Evolutionary conservation across 2,329 filamentous ascomycete genomes (phyloP).

Genomic region (Trichothecium sympodiale): DNA sequence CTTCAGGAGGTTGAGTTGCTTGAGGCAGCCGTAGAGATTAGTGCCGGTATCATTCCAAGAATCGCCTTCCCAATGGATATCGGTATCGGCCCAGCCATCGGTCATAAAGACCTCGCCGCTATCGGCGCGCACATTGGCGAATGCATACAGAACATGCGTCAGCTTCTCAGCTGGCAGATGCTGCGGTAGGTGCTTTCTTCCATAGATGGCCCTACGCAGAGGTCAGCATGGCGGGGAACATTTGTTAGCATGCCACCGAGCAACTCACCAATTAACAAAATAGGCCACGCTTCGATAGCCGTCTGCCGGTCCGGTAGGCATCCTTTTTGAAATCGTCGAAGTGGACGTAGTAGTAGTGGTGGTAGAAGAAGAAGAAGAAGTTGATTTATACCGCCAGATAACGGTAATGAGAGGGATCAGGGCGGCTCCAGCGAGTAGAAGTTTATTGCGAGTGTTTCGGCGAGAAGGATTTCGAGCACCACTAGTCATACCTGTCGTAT

Average conservation of each 20-base stretch:
- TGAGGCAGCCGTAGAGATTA: constrained; percentile 81
- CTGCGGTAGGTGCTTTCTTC: constrained; percentile 72
- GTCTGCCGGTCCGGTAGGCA: constrained; percentile 5
- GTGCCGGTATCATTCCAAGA: constrained; percentile 61
- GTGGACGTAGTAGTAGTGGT: too few relatives aligned
- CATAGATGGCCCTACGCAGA: constrained; percentile 63
- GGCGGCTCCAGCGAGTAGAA: too few relatives aligned
- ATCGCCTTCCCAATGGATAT: constrained; percentile 63
- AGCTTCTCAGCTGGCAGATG: constrained; percentile 71
- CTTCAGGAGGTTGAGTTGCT: constrained; percentile 81
- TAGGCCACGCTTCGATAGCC: constrained; percentile 60
- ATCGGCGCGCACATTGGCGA: constrained; percentile 74
- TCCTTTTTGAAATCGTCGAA: too few relatives aligned
- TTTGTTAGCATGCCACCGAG: constrained; percentile 8
- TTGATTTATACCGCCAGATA: too few relatives aligned
- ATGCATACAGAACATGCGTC: constrained; percentile 83
- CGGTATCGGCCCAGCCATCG: constrained; percentile 54
- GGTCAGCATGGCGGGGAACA: constrained; percentile 3
- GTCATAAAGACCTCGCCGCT: constrained; percentile 69
- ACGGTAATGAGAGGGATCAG: too few relatives aligned
- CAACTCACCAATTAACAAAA: constrained; percentile 54
- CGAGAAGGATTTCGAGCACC: too few relatives aligned
- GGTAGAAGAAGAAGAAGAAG: too few relatives aligned
- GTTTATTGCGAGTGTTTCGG: too few relatives aligned
- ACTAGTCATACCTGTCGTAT: too few relatives aligned